Percentiles rank a stretch among this genome's conserved stretches.
Evolutionary conservation across 805 yeast species (phyloP).

Genomic region (Komagataella mondaviorum): DNA sequence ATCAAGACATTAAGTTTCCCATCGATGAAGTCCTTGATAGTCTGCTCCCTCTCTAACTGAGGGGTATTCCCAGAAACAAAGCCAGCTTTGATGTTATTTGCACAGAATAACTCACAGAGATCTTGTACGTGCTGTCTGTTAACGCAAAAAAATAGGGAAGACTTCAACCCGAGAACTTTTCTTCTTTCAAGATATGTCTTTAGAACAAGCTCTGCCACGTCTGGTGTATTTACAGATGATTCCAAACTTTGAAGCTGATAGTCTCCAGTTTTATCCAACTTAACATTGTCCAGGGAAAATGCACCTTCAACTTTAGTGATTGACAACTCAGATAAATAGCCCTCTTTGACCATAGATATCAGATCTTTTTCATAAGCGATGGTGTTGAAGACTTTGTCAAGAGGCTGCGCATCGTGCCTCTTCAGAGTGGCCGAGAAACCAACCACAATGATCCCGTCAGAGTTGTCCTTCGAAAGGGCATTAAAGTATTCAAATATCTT

Average conservation of each 20-base stretch:
- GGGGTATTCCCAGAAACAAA: constrained; percentile 59
- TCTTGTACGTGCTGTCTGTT: constrained; percentile 52
- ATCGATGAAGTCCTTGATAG: constrained; percentile 42
- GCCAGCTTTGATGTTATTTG: constrained; percentile 53
- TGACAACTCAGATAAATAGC: constrained; percentile 57
- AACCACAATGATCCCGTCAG: constrained; percentile 38
- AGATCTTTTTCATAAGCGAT: constrained; percentile 60
- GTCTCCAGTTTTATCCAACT: constrained; percentile 27
- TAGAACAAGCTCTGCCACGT: constrained; percentile 41
- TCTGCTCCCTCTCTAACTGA: constrained; percentile 31
- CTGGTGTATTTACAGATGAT: constrained; percentile 35
- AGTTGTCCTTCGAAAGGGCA: constrained; percentile 18
- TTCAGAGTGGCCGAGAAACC: constrained; percentile 87
- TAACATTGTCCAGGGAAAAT: constrained; percentile 13
- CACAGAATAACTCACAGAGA: constrained; percentile 37
- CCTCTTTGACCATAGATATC: constrained; percentile 49
- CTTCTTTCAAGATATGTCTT: constrained; percentile 34
- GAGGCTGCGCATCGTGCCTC: constrained; percentile 54
- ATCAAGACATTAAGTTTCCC: constrained; percentile 62
- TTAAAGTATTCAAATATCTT: constrained; percentile 46
- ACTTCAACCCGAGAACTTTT: constrained; percentile 27
- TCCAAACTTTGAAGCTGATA: constrained; percentile 40
- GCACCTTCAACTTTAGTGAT: constrained; percentile 43
- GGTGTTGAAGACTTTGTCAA: constrained; percentile 52
- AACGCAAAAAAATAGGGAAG: constrained; percentile 70